Percentiles rank a stretch among this genome's conserved stretches.
Conservation (phyloP, 2,329 filamentous ascomycete species). For the Lachnellula arida region DNA sequence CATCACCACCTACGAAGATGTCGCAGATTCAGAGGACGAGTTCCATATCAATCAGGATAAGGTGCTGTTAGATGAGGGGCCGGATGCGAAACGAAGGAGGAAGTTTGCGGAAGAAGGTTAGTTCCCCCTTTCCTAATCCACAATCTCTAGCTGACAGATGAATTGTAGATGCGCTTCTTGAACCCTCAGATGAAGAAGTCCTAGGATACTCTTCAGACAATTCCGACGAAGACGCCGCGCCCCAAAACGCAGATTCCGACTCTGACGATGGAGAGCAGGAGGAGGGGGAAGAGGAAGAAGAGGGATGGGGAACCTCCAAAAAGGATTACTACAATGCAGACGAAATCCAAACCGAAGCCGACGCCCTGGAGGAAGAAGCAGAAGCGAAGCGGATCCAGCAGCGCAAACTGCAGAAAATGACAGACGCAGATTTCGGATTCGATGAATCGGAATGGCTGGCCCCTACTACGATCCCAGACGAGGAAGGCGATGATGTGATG, state of each 20-base stretch:
- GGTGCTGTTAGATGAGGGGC: constrained; percentile 78
- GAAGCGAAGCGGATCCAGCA: constrained; percentile 86
- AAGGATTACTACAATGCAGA: constrained; percentile 94
- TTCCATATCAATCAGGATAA: constrained; percentile 85
- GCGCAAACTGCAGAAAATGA: constrained; percentile 86
- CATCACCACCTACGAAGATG: constrained; percentile 64
- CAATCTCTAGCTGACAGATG: constrained; percentile 8
- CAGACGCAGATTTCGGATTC: constrained; percentile 87
- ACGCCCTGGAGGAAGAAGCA: constrained; percentile 83
- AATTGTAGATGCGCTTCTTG: constrained; percentile 45
- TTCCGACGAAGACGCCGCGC: constrained; percentile 32
- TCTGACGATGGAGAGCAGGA: constrained; percentile 51
- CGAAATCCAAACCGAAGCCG: constrained; percentile 56
- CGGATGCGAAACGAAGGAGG: constrained; percentile 70
- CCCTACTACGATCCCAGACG: constrained; percentile 42
- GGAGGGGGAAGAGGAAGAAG: constrained; percentile 53
- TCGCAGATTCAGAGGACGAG: constrained; percentile 91
- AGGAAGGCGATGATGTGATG: constrained; percentile 53
- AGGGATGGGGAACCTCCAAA: constrained; percentile 82
- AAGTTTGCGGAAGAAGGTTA: constrained; percentile 63
- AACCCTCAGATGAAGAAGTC: constrained; percentile 59
- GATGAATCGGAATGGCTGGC: constrained; percentile 83
- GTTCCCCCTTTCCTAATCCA: constrained; percentile 1
- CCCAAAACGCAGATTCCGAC: constrained; percentile 54
- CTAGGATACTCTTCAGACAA: constrained; percentile 45